Evolutionary conservation across 371 early-diverging fungal genomes (phyloP).

Genomic region (Cokeromyces recurvatus): DNA sequence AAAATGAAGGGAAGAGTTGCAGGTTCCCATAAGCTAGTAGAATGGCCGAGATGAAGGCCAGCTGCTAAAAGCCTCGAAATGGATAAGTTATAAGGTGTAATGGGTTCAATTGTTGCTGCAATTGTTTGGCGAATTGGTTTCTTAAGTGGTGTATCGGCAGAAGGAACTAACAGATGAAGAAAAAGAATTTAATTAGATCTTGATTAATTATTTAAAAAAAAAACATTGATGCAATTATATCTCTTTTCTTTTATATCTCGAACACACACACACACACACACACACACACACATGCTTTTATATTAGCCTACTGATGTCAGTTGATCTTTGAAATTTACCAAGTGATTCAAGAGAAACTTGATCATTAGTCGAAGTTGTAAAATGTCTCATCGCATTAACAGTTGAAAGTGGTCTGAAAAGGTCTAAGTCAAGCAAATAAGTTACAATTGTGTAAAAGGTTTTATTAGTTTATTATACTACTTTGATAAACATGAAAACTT

Average conservation of each 20-base stretch:
- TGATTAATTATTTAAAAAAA: too few relatives aligned
- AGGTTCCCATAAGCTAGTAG: constrained; percentile 74
- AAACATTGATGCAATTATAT: too few relatives aligned
- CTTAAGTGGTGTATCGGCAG: constrained; percentile 22
- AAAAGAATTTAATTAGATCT: too few relatives aligned
- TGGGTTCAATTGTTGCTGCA: constrained; percentile 21
- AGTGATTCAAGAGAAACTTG: constrained; percentile 14
- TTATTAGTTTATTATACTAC: constrained; percentile 1
- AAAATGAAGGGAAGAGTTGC: constrained; percentile 83
- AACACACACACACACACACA: too few relatives aligned
- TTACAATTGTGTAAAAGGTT: background rate
- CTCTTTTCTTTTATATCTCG: background rate
- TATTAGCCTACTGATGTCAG: too few relatives aligned
- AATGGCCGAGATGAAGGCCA: constrained; percentile 91
- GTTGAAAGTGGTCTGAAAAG: constrained; percentile 14
- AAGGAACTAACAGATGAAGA: constrained; percentile 3
- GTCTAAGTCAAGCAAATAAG: background rate
- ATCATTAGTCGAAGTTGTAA: too few relatives aligned
- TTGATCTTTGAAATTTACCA: too few relatives aligned
- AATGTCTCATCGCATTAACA: constrained; percentile 9
- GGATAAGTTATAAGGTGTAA: constrained; percentile 50
- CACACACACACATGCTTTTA: too few relatives aligned
- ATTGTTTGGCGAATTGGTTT: constrained; percentile 32
- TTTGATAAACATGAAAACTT: constrained; percentile 9
- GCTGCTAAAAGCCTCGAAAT: constrained; percentile 78